Evolutionary conservation across 2,329 filamentous ascomycete genomes (phyloP).

Genomic region (Sarocladium oryzae): DNA sequence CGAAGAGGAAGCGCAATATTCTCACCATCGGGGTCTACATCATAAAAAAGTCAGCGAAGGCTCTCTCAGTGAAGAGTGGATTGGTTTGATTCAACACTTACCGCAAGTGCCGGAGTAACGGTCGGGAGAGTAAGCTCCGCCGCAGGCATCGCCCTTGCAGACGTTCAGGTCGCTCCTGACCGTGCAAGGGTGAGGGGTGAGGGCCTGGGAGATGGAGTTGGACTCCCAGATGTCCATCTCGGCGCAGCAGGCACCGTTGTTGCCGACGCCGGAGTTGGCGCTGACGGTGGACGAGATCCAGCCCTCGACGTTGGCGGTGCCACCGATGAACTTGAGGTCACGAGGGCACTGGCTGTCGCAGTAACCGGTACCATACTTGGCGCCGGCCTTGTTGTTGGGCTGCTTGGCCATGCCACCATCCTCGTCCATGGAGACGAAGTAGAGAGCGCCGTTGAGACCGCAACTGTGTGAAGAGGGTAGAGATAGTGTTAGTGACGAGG

Average conservation of each 20-base stretch:
- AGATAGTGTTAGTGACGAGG: neutral
- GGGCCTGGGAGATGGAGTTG: constrained; percentile 50
- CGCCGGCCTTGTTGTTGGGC: constrained; percentile 36
- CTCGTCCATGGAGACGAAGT: constrained; percentile 49
- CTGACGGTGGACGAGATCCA: constrained; percentile 44
- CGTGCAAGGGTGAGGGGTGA: constrained; percentile 50
- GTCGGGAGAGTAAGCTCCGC: constrained; percentile 40
- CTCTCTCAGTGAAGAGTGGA: too few species aligned
- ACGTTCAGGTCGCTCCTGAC: constrained; percentile 27
- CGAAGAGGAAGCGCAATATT: neutral
- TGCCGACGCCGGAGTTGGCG: constrained; percentile 40
- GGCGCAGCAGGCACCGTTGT: constrained; percentile 46
- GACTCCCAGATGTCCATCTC: constrained; percentile 57
- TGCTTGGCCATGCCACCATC: constrained; percentile 43
- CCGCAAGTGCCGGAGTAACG: constrained; percentile 53
- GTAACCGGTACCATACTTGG: constrained; percentile 51
- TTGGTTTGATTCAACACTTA: too few species aligned
- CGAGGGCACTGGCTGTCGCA: constrained; percentile 42
- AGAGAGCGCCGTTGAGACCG: constrained; percentile 60
- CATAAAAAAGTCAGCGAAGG: neutral
- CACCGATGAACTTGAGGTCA: constrained; percentile 43
- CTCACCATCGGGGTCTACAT: constrained; percentile 39
- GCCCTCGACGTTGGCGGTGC: constrained; percentile 33
- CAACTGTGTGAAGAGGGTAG: too few species aligned
- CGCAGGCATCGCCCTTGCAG: constrained; percentile 28